A percentile compares a stretch with the other conserved stretches of the same genome.
Evolutionary conservation across 1,284 basidiomycete genomes (phyloP).

Genomic region (Tausonia pullulans): DNA sequence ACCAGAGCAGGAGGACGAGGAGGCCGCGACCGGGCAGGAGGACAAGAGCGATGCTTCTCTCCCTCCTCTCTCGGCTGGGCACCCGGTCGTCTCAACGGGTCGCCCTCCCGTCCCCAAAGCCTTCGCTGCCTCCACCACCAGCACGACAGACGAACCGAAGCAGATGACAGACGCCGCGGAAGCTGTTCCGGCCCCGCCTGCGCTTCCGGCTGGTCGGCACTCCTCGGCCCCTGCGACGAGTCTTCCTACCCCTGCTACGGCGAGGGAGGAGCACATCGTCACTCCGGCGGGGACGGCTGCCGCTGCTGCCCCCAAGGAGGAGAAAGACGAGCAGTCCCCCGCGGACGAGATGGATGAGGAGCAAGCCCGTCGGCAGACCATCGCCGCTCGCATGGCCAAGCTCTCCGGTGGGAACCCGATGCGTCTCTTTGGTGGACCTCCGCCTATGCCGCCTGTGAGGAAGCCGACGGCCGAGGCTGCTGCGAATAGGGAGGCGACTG

Average conservation of each 20-base stretch:
- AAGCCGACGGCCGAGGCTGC: background rate
- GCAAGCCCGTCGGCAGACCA: constrained; percentile 59
- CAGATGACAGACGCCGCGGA: no score
- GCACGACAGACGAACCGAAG: no score
- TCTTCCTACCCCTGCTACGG: no score
- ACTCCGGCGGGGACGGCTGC: background rate
- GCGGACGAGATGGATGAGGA: constrained; percentile 48
- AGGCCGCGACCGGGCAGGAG: no score
- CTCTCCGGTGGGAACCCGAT: constrained; percentile 59
- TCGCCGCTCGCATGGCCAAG: constrained; percentile 80
- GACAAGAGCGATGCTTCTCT: no score
- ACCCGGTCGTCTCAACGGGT: no score
- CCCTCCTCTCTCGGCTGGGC: no score
- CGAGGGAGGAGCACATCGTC: no score
- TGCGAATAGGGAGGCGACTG: background rate
- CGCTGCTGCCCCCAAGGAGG: background rate
- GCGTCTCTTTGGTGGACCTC: constrained; percentile 46
- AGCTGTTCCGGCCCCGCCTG: background rate
- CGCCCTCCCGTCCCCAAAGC: no score
- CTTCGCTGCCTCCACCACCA: no score
- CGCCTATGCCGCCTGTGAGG: constrained; percentile 19
- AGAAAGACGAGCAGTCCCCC: background rate
- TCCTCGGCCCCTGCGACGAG: no score
- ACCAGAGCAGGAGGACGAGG: no score
- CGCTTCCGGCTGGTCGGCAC: background rate